These are phyloP conservation scores for Aspergillus cejpii DNA, from an alignment of 2,329 filamentous ascomycete genomes.

Conservation along the genomic window DNA sequence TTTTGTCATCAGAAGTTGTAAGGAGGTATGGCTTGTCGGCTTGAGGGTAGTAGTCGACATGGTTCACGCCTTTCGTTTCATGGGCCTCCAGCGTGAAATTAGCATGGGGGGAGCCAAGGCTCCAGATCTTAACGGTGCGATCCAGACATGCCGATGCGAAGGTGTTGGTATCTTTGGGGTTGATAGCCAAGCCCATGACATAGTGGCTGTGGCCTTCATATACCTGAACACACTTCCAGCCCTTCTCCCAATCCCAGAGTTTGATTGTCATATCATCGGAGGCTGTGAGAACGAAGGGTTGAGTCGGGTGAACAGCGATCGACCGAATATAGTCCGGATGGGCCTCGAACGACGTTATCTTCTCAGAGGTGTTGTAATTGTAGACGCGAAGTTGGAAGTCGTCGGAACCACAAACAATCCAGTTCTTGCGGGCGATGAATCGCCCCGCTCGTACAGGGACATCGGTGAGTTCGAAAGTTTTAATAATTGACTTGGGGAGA, in stretches of 20 bases:
- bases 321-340: conserved; percentile 98
- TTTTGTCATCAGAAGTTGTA: conserved; percentile 92
- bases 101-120: conserved; percentile 80
- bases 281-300: conserved; percentile 91
- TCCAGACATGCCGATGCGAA: conserved; percentile 93
- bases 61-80: conserved; percentile 95
- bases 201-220: conserved; percentile 97
- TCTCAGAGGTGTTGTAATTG: conserved; percentile 99
- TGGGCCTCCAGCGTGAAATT: conserved; percentile 97
- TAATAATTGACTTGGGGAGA: conserved; percentile 68
- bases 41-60: conserved; percentile 78
- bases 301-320: conserved; percentile 89
- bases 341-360: conserved; percentile 93
- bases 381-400: conserved; percentile 86
- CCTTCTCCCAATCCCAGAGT: conserved; percentile 98
- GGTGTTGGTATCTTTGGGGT: conserved; percentile 92
- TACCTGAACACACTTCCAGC: conserved; percentile 94
- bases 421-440: conserved; percentile 97
- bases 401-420: conserved; percentile 93
- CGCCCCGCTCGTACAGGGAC: conserved; percentile 94
- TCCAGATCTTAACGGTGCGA: conserved; percentile 97
- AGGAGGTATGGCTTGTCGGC: conserved; percentile 76
- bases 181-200: conserved; percentile 94
- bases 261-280: conserved; percentile 99
- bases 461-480: conserved; percentile 98